Evolutionary conservation across 2,329 filamentous ascomycete species (phyloP), one percentile per base, ranked within the genome.

Genomic region (Trichoderma semiorbis): DNA sequence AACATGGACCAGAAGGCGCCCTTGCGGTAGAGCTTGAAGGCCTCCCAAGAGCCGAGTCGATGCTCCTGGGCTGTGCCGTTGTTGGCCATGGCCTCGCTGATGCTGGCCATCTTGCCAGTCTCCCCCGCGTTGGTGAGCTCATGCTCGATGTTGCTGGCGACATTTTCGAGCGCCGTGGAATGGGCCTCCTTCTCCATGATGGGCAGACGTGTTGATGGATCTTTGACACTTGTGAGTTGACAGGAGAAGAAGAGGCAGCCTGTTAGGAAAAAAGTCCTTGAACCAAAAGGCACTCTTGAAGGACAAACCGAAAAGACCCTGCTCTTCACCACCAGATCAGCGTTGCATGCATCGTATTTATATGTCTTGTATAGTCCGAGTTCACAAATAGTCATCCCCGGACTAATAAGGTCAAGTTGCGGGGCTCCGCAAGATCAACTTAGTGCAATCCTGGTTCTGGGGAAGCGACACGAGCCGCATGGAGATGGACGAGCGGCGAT

Each of bases 1-100:
- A 81, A 68, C 7, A 82, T 74, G 26, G 79, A 80, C 81, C 81
- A 83, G 14, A 78, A 72, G 30, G 83, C 77, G 5, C 81, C 82
- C 75, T 79, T 78, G 26, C 78, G 80, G 73, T 81, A 80, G 26
- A 75, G 73, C 2, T 75, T 72, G 11, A 81, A 72, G 3, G 80
- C 80, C 30, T 79, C 53, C 63, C 34, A 65, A 0, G 26, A 30
- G 26, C 60, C 61, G 11, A 70, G 60, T 24, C 61, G 47, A 39
- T 71, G 70, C 43, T 71, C 70, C n/a, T 26, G 24, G 7, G 62
- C 70, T 6, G 70, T 69, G 16, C 69, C 69, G 26, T 24, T 64
- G 21, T 47, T 71, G 12, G 69, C 69, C 68, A 70, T 70, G 43
- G 68, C 68, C 43, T 62, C 68, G 34, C 60, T 70, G 43, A 70